Evolutionary conservation across 805 yeast species (phyloP).

Genomic region (Wickerhamia fluorescens): DNA sequence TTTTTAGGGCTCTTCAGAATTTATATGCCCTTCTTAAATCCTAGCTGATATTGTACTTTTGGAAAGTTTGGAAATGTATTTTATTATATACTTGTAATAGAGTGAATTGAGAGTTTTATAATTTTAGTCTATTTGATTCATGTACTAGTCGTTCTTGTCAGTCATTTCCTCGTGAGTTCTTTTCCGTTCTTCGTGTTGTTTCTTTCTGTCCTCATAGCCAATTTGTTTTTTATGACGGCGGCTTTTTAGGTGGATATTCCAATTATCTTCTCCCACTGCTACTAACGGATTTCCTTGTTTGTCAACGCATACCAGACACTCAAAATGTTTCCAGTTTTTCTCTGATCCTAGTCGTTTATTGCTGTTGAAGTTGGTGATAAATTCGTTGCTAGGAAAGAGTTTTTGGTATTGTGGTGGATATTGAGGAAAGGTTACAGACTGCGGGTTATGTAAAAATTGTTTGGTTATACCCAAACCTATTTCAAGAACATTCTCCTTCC

Average conservation of each 20-base stretch:
- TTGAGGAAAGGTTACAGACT: constrained; percentile 16
- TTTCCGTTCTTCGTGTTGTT: constrained; percentile 52
- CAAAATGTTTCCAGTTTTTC: constrained; percentile 57
- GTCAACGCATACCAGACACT: constrained; percentile 61
- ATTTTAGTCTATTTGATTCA: too few relatives aligned
- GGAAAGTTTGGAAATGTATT: too few relatives aligned
- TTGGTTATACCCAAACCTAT: constrained; percentile 49
- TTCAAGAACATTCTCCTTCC: constrained; percentile 51
- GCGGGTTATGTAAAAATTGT: constrained; percentile 21
- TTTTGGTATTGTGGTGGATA: constrained; percentile 19
- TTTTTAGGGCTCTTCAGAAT: constrained; percentile 3
- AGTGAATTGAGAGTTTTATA: too few relatives aligned
- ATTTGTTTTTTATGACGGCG: constrained; percentile 57
- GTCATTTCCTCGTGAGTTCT: too few relatives aligned
- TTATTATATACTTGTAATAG: too few relatives aligned
- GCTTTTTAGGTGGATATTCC: constrained; percentile 62
- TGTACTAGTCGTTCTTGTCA: too few relatives aligned
- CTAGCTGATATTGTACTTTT: too few relatives aligned
- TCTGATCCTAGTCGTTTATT: constrained; percentile 31
- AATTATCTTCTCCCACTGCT: constrained; percentile 66
- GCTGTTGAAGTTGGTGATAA: constrained; percentile 17
- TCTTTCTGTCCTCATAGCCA: constrained; percentile 41
- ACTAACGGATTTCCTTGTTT: constrained; percentile 48
- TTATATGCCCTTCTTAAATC: too few relatives aligned
- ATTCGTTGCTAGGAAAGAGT: constrained; percentile 20